These are phyloP conservation scores for Lentinula raphanica DNA, from an alignment of 768 basidiomycete genomes.

Conservation along the genomic window DNA sequence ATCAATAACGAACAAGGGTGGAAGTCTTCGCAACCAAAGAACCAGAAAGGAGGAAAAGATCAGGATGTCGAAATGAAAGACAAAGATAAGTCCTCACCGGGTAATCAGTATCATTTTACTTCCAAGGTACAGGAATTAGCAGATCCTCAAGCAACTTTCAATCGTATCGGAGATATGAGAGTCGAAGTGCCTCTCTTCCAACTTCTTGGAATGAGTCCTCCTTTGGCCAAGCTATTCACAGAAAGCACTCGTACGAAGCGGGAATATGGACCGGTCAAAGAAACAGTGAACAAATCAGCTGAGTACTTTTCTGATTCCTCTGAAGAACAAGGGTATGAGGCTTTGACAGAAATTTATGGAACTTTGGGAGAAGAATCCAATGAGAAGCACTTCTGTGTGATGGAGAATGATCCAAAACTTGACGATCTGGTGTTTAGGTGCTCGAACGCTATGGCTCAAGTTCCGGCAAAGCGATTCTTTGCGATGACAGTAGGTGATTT, in stretches of 20 bases:
- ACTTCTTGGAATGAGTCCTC: background rate
- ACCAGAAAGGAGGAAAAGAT: background rate
- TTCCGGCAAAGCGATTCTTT: background rate
- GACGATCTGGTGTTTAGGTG: background rate
- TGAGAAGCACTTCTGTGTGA: background rate
- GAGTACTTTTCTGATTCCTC: background rate
- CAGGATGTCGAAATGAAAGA: background rate
- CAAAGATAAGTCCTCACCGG: background rate
- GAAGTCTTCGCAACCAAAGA: background rate
- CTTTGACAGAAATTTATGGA: background rate
- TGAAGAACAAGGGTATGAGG: background rate
- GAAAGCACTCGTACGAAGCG: background rate
- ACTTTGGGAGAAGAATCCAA: background rate
- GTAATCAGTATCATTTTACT: constrained; percentile 1
- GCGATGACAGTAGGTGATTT: constrained; percentile 1
- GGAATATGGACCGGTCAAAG: background rate
- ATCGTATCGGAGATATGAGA: background rate
- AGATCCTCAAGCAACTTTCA: background rate
- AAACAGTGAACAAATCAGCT: background rate
- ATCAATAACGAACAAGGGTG: constrained; percentile 4
- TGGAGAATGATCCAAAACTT: background rate
- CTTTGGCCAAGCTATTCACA: background rate
- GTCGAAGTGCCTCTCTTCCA: background rate
- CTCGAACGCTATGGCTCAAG: background rate
- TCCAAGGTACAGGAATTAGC: background rate